Evolutionary conservation across 257 asterid species (phyloP), one percentile per base, ranked within the genome.

Genomic region (Gynochthodes officinalis): DNA sequence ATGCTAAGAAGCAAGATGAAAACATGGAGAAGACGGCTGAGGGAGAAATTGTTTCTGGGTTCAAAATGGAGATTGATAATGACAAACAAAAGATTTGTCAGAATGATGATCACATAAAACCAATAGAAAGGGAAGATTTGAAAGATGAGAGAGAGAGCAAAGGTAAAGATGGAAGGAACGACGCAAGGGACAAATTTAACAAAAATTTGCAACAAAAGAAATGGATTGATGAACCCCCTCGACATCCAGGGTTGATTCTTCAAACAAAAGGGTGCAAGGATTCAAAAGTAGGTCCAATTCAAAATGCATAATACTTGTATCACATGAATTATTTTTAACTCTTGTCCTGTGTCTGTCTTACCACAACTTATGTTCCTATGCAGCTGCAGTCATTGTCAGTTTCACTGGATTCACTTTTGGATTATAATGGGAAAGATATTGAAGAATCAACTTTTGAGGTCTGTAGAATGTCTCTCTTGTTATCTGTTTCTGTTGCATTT

Each of bases 371-470:
- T 67, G 54, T 66, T 69, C 80, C 77, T 46, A 73, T 74, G 35
- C 97, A 90, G 97, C 72, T 89, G 82, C 89, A 83, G 63, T 92
- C 99, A 52, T 73, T 84, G 75, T 92, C 99, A 21, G 92, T 91
- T 75, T 95, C 99, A 21, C 78, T 95, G 82, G 99, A 95, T 84
- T 90, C 99, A 3, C 95, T 95, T 76, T 71, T 95, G 92, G 97
- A 87, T 84, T 92, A 95, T 81, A 84, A 81, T 73, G 96, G 80
- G 77, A 87, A 89, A 67, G 97, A 90, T 84, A 84, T 79, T 63
- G 97, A 86, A 63, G 99, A 95, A 69, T 88, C 96, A 43, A 84
- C 80, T 67, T 95, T 95, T 80, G 99, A 95, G 98, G 99, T 95
- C 21, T 67, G 75, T 73, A 40, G 8, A 16, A 42, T n/a, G 46